Conservation (phyloP, 345 rosid species). For the Zanthoxylum bungeanum region DNA sequence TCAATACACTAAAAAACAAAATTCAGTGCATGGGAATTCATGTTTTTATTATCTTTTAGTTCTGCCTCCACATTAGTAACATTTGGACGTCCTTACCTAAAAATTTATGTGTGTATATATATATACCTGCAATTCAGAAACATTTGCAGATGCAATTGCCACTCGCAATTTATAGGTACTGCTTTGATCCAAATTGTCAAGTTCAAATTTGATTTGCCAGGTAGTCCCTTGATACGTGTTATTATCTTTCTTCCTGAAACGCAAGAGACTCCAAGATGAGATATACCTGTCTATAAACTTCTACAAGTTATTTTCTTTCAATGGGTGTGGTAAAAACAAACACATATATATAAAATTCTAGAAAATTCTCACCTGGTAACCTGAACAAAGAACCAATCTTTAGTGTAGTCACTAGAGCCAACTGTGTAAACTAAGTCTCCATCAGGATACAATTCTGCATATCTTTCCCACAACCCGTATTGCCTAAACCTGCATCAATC, state of each 20-base stretch:
- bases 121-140: conserved; percentile 66
- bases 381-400: conserved; percentile 88
- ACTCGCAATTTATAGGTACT: conserved; percentile 50
- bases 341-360: too few species aligned
- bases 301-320: neutral
- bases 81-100: too few species aligned
- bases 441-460: conserved; percentile 62
- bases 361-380: conserved; percentile 45
- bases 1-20: too few species aligned
- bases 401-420: conserved; percentile 57
- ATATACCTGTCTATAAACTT: neutral
- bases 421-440: conserved; percentile 64
- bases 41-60: too few species aligned
- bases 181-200: conserved; percentile 32
- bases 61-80: too few species aligned
- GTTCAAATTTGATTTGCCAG: conserved; percentile 71
- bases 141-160: conserved; percentile 75
- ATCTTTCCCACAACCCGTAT: conserved; percentile 89
- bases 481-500: conserved; percentile 64
- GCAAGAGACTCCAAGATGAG: neutral
- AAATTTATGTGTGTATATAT: neutral
- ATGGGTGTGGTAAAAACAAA: neutral
- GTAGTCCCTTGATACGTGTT: conserved; percentile 54
- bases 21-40: too few species aligned
- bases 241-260: conserved; percentile 41